Evolutionary conservation across 192 early-diverging fungal species (phyloP), one percentile per base, ranked within the genome.

Genomic region (Kickxella alabastrina): DNA sequence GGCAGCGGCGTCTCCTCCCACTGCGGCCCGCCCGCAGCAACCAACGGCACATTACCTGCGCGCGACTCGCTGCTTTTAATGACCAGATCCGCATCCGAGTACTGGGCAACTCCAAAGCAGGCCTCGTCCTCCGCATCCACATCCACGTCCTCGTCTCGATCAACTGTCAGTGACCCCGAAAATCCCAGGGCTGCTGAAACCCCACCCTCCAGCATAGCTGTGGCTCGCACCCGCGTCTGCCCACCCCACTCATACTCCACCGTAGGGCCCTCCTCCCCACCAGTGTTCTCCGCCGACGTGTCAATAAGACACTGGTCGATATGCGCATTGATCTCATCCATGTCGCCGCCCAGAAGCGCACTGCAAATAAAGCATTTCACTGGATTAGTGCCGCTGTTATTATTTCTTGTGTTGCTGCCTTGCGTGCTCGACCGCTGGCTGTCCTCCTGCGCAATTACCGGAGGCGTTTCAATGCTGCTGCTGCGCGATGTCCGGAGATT

Each of bases 231-330:
- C 3, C 91, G 81, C 3, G 77, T 80, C 63, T 90, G 82, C 2
- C 92, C 91, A 1, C 83, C 87, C 89, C 90, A 92, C 25, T 79
- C 82, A 32, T 94, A 93, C 51, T 86, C 83, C 24, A 90, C 87
- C 3, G 15, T 22, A 25, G 19, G 44, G n/a, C n/a, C n/a, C 43
- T 54, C 18, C 24, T 34, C 35, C 34, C 48, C 24, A 46, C 9
- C 19, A 25, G 32, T 14, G 18, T 37, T 15, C 17, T 35, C 44
- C 8, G 13, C 42, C 6, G 52, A 28, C n/a, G 32, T 35, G 14
- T 29, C n/a, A 4, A 37, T 47, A 15, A 93, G 63, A 49, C 92
- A 93, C 2, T 53, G 47, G 45, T 93, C 89, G 26, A 91, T 87
- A 53, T 93, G 92, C n/a, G 65, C 25, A 40, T 91, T 90, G 47